A percentile compares a stretch with the other conserved stretches of the same genome.
phyloP scores from a whole-genome alignment of 177 flowering plant genomes.

The Vitis hybrid region DNA sequence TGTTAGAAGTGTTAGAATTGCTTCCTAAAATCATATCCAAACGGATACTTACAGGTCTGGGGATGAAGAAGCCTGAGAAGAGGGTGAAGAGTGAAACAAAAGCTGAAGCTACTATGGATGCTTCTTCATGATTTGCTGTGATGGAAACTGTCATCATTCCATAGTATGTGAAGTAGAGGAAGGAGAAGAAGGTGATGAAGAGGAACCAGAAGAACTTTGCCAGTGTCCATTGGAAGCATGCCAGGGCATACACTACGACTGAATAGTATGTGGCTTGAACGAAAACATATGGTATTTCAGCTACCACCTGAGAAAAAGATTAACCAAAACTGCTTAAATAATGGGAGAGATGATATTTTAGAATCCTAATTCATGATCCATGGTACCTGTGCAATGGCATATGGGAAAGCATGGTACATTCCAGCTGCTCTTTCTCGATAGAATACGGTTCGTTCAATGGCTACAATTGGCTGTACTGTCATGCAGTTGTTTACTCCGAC shows the following conservation, averaged over 20 bases:
- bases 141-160: slow-evolving; percentile 90
- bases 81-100: slow-evolving; percentile 65
- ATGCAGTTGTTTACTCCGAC: slow-evolving; percentile 21
- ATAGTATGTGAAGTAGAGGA: slow-evolving; percentile 86
- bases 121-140: slow-evolving; percentile 73
- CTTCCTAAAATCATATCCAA: no score
- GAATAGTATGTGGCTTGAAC: slow-evolving; percentile 58
- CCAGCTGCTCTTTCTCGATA: slow-evolving; percentile 30
- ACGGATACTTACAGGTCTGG: slow-evolving; percentile 51
- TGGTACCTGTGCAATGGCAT: slow-evolving; percentile 21
- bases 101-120: slow-evolving; percentile 64
- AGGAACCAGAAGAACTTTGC: slow-evolving; percentile 84
- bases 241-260: slow-evolving; percentile 69
- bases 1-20: no score
- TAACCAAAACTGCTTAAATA: no score
- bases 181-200: slow-evolving; percentile 70
- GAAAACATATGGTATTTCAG: slow-evolving; percentile 68
- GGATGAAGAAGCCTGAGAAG: slow-evolving; percentile 86
- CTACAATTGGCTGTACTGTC: slow-evolving; percentile 17
- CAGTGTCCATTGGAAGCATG: slow-evolving; percentile 71
- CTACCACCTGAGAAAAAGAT: slow-evolving; percentile 43
- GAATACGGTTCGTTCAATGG: slow-evolving; percentile 15
- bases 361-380: slow-evolving; percentile 2
- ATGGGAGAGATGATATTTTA: slow-evolving; percentile 1
- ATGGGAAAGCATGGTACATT: slow-evolving; percentile 14